Evolutionary conservation across 2,329 filamentous ascomycete genomes (phyloP).

Genomic region (Colletotrichum lindemuthianum): DNA sequence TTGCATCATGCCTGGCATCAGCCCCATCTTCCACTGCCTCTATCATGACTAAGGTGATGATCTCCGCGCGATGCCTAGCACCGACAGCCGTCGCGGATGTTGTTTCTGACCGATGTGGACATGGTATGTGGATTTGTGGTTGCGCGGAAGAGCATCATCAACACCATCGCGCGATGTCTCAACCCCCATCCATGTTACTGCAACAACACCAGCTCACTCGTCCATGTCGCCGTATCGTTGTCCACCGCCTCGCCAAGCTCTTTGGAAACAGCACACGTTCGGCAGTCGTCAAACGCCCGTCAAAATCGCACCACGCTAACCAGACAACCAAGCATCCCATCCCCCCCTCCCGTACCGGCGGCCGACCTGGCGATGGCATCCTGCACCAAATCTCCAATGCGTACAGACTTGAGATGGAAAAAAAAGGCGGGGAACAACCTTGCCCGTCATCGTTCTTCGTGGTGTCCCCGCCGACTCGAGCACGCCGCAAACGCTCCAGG

Average conservation of each 20-base stretch:
- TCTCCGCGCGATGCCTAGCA: not conserved
- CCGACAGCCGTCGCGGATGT: not conserved
- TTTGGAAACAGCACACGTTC: not conserved
- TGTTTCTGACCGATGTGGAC: slow-evolving; percentile 17
- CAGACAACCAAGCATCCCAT: not conserved
- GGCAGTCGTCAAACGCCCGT: not conserved
- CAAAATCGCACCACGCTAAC: slow-evolving; percentile 1
- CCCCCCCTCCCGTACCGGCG: not conserved
- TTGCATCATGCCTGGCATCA: not conserved
- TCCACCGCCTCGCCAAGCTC: not conserved
- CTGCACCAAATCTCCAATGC: not conserved
- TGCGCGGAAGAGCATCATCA: not conserved
- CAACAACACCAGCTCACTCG: not conserved
- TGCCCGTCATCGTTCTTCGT: not conserved
- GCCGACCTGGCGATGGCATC: not conserved
- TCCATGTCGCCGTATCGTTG: no score
- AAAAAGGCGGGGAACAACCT: not conserved
- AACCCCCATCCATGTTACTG: not conserved
- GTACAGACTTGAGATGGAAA: slow-evolving; percentile 11
- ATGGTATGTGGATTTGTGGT: slow-evolving; percentile 11
- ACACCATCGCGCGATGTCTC: not conserved
- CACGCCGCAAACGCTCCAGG: not conserved
- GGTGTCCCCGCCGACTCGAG: slow-evolving; percentile 6
- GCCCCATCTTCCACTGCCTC: not conserved
- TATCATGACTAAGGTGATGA: slow-evolving; percentile 1